Evolutionary conservation across 108 stramenopile species (phyloP).

Genomic region (Conticribra weissflogii): DNA sequence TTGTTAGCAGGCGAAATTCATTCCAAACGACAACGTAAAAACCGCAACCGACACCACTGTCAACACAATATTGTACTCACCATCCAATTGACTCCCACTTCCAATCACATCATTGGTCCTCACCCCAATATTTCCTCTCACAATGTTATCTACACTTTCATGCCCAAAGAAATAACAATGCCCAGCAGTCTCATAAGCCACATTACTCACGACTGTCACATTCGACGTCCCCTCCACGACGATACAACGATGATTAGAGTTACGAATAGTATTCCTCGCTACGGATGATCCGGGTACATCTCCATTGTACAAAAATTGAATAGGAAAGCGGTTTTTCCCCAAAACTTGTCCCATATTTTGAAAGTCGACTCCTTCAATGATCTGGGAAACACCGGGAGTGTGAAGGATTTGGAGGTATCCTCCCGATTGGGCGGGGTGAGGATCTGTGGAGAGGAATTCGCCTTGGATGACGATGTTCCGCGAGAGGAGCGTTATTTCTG

Average conservation of each 20-base stretch:
- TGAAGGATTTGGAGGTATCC: conserved; percentile 62
- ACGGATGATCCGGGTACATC: conserved; percentile 51
- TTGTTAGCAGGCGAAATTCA: too few relatives aligned
- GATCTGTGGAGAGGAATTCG: too few relatives aligned
- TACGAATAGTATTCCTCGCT: conserved; percentile 60
- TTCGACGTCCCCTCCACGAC: conserved; percentile 64
- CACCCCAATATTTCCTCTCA: conserved; percentile 28
- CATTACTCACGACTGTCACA: conserved; percentile 55
- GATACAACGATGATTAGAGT: conserved; percentile 63
- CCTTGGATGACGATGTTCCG: conserved; percentile 68
- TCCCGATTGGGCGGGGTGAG: conserved; percentile 39
- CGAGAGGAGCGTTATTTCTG: conserved; percentile 60
- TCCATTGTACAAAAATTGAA: conserved; percentile 60
- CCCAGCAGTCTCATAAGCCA: conserved; percentile 56
- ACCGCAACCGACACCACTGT: too few relatives aligned
- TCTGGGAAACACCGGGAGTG: conserved; percentile 57
- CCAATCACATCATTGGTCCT: conserved; percentile 31
- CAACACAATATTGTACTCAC: too few relatives aligned
- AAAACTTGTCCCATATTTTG: conserved; percentile 54
- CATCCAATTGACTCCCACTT: conserved; percentile 26
- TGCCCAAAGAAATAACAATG: conserved; percentile 41
- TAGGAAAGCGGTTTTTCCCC: conserved; percentile 54
- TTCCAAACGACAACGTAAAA: too few relatives aligned
- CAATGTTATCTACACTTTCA: conserved; percentile 21
- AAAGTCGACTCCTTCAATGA: conserved; percentile 64